Evolutionary conservation across 148 eudicot genomes (phyloP).

Genomic region (Heliamphora exappendiculata): DNA sequence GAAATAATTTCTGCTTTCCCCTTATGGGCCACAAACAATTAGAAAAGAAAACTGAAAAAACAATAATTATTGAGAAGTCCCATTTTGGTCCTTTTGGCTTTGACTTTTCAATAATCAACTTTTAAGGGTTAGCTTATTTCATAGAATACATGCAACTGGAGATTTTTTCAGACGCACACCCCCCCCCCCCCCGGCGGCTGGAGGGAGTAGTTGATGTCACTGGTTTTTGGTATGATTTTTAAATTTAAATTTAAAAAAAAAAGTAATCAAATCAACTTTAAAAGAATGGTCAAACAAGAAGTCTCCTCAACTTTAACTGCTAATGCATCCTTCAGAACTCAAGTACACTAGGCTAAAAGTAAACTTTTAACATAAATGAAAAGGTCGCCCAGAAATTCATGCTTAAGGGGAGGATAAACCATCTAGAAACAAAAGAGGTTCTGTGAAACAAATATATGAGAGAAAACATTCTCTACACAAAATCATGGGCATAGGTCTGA

Average conservation of each 20-base stretch:
- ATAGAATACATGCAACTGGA: too few species aligned
- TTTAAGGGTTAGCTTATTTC: too few species aligned
- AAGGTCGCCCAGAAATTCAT: background rate
- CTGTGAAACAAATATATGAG: background rate
- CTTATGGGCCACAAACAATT: too few species aligned
- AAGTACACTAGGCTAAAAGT: background rate
- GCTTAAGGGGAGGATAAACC: background rate
- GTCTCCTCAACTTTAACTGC: background rate
- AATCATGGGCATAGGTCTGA: background rate
- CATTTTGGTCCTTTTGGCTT: too few species aligned
- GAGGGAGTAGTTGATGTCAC: background rate
- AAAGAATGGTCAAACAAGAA: background rate
- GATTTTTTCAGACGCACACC: too few species aligned
- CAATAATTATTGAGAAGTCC: too few species aligned
- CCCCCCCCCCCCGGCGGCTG: too few species aligned
- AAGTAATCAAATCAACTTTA: background rate
- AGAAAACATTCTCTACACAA: too few species aligned
- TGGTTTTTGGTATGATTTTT: background rate
- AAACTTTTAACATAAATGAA: background rate
- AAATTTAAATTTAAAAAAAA: background rate
- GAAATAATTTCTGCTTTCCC: too few species aligned
- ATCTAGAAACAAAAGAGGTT: background rate
- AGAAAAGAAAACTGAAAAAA: too few species aligned
- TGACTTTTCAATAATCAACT: too few species aligned
- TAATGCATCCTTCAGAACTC: constrained; percentile 1